Base-by-base conservation (phyloP, 2,329 filamentous ascomycete species). In the Dendrostoma leiphaemia region DNA sequence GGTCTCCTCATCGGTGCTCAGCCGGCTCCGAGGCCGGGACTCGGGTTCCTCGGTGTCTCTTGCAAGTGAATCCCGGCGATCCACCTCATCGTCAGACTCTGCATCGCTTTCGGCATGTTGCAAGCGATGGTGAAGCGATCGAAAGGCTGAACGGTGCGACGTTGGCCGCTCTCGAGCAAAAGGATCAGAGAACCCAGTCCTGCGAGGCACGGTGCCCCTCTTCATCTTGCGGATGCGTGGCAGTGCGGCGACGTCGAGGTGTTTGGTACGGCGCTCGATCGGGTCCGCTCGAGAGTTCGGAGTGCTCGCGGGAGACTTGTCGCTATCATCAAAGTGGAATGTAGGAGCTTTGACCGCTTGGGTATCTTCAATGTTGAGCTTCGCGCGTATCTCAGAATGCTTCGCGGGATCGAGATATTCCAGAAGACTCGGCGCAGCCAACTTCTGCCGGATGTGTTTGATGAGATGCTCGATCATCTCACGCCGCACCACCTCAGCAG, bases 381-480 rank as follows among this genome's bases (percentile, higher is more conserved):
- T 90, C 58, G 88, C 83, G 56, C 93, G 82, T 70, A 90, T 95
- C n/a, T 85, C 81, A 2, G 78, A 77, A 69, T 96, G 91, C 54
- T 91, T 89, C 51, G 81, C 81, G 4, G 94, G 92, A 60, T 96
- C 87, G 54, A 99, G 81, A 64, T 87, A 91, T 38, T 91, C 83
- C 61, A 90, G 88, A 34, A 99, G 78, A 40, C 85, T 81, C 3
- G 91, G 91, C 6, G 87, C 89, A 8, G 90, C 92, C 45, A 97
- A 85, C 63, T 93, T 89, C 41, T 88, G 89, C 63, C 92, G 91
- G 65, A 97, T 89, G 67, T 97, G 91, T 60, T 89, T 84, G 59
- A 97, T 84, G 32, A 99, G 76, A 68, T 95, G 94, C 66, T 95
- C 89, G 56, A 84, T 86, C 66, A 99, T 77, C 68, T 97, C 92